A percentile compares a stretch with the other conserved stretches of the same genome.
These are phyloP conservation scores for Globisporangium paroecandrum DNA, from an alignment of 352 stramenopile genomes.

Conservation along the genomic window DNA sequence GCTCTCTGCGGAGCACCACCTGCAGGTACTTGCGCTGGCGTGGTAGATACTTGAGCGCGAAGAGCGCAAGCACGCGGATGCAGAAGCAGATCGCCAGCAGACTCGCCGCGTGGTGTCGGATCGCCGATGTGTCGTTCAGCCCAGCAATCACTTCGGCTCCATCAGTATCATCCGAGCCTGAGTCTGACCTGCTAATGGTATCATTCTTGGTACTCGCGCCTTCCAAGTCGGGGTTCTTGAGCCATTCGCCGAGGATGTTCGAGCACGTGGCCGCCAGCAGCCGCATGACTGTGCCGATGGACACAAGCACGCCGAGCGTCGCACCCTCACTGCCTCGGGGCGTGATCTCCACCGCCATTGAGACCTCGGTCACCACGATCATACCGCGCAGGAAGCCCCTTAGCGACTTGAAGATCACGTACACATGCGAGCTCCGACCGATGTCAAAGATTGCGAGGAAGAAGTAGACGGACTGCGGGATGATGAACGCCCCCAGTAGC, in stretches of 20 bases:
- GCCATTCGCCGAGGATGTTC: conserved; percentile 39
- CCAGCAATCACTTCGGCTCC: background rate
- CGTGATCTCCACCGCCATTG: conserved; percentile 48
- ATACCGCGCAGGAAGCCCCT: conserved; percentile 35
- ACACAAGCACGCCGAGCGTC: conserved; percentile 49
- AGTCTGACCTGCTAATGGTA: background rate
- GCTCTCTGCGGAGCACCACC: background rate
- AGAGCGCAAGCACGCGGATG: conserved; percentile 35
- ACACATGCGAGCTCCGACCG: conserved; percentile 30
- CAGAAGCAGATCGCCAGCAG: conserved; percentile 39
- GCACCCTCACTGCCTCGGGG: conserved; percentile 50
- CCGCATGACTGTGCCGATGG: conserved; percentile 47
- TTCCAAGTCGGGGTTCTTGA: conserved; percentile 20
- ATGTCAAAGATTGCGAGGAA: conserved; percentile 28
- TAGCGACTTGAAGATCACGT: conserved; percentile 35
- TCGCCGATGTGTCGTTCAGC: conserved; percentile 4
- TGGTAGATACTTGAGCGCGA: conserved; percentile 40
- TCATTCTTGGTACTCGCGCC: conserved; percentile 13
- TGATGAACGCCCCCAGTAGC: conserved; percentile 34
- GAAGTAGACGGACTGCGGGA: conserved; percentile 39
- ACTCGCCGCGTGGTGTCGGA: conserved; percentile 27
- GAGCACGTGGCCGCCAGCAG: conserved; percentile 41
- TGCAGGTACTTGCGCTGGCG: conserved; percentile 48
- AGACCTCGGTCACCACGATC: conserved; percentile 37
- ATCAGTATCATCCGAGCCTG: background rate